Evolutionary conservation across 2,329 filamentous ascomycete genomes (phyloP).

Genomic region (Penicillium oxalicum): DNA sequence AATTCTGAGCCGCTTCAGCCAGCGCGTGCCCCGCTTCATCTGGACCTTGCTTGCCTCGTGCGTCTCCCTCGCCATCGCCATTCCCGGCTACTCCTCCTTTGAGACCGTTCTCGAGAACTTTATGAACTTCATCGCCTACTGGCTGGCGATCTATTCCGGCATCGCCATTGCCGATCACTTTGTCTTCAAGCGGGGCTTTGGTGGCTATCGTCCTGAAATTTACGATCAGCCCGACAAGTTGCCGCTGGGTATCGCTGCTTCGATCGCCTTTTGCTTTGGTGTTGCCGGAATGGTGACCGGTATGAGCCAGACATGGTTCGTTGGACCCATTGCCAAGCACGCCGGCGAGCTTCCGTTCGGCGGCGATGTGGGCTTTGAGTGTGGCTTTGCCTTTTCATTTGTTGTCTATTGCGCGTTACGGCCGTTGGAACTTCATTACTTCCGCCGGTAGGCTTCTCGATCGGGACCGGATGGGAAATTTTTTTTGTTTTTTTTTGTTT

Average conservation of each 20-base stretch:
- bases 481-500: not conserved
- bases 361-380: constrained; percentile 59
- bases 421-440: constrained; percentile 43
- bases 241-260: constrained; percentile 59
- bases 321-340: constrained; percentile 59
- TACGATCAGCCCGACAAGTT: constrained; percentile 55
- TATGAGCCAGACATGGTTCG: constrained; percentile 65
- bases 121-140: constrained; percentile 64
- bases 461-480: not conserved
- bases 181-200: constrained; percentile 58
- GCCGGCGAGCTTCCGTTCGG: constrained; percentile 46
- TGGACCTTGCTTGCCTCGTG: constrained; percentile 59
- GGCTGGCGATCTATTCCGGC: constrained; percentile 67
- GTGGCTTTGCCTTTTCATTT: constrained; percentile 57
- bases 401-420: constrained; percentile 49
- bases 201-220: constrained; percentile 53
- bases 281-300: constrained; percentile 61
- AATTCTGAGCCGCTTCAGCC: constrained; percentile 54
- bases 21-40: constrained; percentile 60
- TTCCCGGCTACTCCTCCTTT: constrained; percentile 63
- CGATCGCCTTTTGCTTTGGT: constrained; percentile 58
- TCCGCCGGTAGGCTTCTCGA: constrained; percentile 30
- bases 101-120: constrained; percentile 62
- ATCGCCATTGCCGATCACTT: constrained; percentile 63
- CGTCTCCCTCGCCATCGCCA: constrained; percentile 62